These are phyloP conservation scores for Boletus sp. DNA, from an alignment of 768 basidiomycete species.

Conservation along the genomic window DNA sequence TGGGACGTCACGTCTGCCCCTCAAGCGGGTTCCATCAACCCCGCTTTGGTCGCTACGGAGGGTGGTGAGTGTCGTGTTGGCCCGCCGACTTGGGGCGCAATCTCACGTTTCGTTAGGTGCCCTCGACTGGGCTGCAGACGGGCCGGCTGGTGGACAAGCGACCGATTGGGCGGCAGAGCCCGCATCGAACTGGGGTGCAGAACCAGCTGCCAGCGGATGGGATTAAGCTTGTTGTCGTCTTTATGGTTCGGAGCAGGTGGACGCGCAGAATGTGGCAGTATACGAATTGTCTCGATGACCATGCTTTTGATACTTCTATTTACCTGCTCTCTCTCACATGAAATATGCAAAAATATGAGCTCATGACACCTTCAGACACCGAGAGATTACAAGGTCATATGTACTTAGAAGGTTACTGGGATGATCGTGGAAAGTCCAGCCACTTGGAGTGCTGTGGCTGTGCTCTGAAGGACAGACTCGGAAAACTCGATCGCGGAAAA, in stretches of 20 bases:
- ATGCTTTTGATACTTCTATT: slow-evolving; percentile 18
- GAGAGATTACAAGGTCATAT: too few species aligned
- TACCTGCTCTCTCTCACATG: slow-evolving; percentile 15
- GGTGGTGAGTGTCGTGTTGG: slow-evolving; percentile 40
- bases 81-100: background rate
- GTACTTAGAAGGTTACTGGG: too few species aligned
- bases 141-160: slow-evolving; percentile 35
- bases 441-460: too few species aligned
- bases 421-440: too few species aligned
- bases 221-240: slow-evolving; percentile 17
- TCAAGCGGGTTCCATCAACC: slow-evolving; percentile 72
- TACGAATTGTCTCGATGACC: slow-evolving; percentile 19
- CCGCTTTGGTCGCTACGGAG: slow-evolving; percentile 64
- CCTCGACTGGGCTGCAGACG: slow-evolving; percentile 84
- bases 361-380: too few species aligned
- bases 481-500: too few species aligned
- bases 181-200: slow-evolving; percentile 37
- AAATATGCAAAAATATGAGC: slow-evolving; percentile 21
- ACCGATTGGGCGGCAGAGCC: slow-evolving; percentile 92
- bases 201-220: slow-evolving; percentile 29
- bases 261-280: slow-evolving; percentile 2
- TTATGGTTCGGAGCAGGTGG: slow-evolving; percentile 2
- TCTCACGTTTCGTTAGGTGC: slow-evolving; percentile 42
- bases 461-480: too few species aligned
- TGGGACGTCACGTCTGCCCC: slow-evolving; percentile 77